Evolutionary conservation across 78 protist genomes (phyloP).

Genomic region (Cavenderia fasciculata): DNA sequence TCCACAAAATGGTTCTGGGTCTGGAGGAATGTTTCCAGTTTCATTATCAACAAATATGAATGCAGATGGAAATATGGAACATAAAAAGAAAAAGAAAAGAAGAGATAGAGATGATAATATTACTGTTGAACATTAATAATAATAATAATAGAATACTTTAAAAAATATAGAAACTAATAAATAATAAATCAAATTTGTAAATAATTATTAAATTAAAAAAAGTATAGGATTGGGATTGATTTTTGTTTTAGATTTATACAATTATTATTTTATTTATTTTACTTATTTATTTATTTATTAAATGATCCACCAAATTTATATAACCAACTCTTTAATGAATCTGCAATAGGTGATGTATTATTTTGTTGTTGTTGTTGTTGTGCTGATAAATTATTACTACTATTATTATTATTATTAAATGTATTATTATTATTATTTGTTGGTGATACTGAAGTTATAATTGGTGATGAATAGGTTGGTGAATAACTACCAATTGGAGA

Average conservation of each 20-base stretch:
- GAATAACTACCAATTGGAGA: not conserved
- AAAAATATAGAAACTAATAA: not conserved
- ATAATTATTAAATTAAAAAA: not conserved
- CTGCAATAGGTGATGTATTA: conserved; percentile 7
- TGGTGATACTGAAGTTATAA: conserved; percentile 7
- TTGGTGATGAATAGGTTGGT: not conserved
- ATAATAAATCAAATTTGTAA: not conserved
- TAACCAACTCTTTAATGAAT: conserved; percentile 13
- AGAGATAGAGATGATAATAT: not conserved
- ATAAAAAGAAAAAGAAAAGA: conserved; percentile 12
- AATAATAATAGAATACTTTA: not conserved
- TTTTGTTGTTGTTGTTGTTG: not conserved
- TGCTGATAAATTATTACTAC: not conserved
- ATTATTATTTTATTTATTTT: not conserved
- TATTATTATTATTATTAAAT: not conserved
- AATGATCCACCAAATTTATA: conserved; percentile 9
- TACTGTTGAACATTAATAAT: not conserved
- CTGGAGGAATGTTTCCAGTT: no score
- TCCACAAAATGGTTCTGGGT: no score
- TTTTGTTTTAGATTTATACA: no score
- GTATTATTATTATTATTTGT: not conserved
- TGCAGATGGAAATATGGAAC: no score
- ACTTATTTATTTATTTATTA: not conserved
- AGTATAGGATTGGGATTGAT: no score
- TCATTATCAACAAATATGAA: no score